Base-by-base conservation (phyloP, 2,329 filamentous ascomycete species). In the Coniochaeta sp. region DNA sequence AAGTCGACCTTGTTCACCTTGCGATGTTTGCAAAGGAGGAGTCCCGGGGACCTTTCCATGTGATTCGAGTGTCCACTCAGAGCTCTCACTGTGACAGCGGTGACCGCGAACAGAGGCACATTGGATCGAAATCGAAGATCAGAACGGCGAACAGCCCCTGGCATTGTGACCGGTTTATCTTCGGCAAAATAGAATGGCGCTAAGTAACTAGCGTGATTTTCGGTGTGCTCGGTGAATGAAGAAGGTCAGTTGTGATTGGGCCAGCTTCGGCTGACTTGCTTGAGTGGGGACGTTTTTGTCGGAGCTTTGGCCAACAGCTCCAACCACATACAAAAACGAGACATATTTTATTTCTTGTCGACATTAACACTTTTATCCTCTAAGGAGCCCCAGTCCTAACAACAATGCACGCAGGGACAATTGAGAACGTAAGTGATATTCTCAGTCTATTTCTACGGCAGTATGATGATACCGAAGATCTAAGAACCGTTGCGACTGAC, bases 401-500 rank as follows among this genome's bases (percentile, higher is more conserved):
- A 17, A 30, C 26, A 14, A 52, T 52, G 47, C 16, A 7, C 8
- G 8, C 5, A 52, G 22, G 22, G 47, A 30, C 47, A 52, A 17
- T 17, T 7, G 24, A 28, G 24, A 52, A 52, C 14, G 47, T 52
- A 28, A 52, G 47, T 52, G 16, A 3, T 30, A 10, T 52, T 12
- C 19, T 52, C 19, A 24, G 30, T 3, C 30, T 28, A 26, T 3
- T 26, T 12, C 4, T 30, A 28, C 12, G 38, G 55, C 58, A 54
- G 60, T 62, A 75, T 81, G 80, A 82, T 82, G 80, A 82, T 73
- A 74, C 69, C 71, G 70, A 73, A 76, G 74, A 77, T 71, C 69
- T 76, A 76, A 82, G 80, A 82, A 82, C 80, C 79, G 80, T 81
- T 82, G 80, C 80, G 79, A 82, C 76, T 82, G 80, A 83, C 77